Evolutionary conservation across 371 early-diverging fungal genomes (phyloP), one percentile per base, ranked within the genome.

Genomic region (Zopfochytrium polystomum): DNA sequence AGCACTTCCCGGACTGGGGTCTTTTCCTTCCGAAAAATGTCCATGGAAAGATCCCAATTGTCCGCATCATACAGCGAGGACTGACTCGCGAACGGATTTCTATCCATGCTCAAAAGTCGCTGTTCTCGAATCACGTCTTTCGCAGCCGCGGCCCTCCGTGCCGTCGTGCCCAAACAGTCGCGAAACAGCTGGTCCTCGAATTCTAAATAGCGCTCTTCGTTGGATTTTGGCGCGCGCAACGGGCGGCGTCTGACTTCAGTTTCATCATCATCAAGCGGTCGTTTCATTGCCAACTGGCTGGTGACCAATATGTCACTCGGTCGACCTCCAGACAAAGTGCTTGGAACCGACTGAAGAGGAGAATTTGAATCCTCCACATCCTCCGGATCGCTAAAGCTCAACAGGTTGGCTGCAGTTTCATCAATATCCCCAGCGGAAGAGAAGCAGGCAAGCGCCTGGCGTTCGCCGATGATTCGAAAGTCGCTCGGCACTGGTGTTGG

Each of bases 401-500:
- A 30, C 27, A 30, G 9, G 18, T 30, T 29, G 18, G 38, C 11
- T 38, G 7, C 38, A 38, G 23, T 18, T 13, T 23, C 48, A 48
- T 9, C 48, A 7, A 48, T 48, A 48, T 23, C 48, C 7, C 27
- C 48, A 23, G 11, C 13, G 13, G 13, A 27, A 38, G 38, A n/a
- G 27, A 55, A 38, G 20, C 5, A 38, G 20, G 3, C 27, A 11
- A 13, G 32, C 22, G 42, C n/a, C 33, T 11, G 22, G n/a, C 33
- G 29, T 47, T 29, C 26, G 9, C 46, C 44, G 2, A 54, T 11
- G 31, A 66, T 66, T 26, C 35, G n/a, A 38, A 49, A 61, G 55
- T 71, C 62, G 45, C 71, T 71, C 5, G 71, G 67, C 4, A 66
- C 58, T 2, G 71, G 71, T 2, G 52, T 56, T 2, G 71, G 71